Conservation (phyloP, 164 flowering plant species). For the Umbilicus rupestris region DNA sequence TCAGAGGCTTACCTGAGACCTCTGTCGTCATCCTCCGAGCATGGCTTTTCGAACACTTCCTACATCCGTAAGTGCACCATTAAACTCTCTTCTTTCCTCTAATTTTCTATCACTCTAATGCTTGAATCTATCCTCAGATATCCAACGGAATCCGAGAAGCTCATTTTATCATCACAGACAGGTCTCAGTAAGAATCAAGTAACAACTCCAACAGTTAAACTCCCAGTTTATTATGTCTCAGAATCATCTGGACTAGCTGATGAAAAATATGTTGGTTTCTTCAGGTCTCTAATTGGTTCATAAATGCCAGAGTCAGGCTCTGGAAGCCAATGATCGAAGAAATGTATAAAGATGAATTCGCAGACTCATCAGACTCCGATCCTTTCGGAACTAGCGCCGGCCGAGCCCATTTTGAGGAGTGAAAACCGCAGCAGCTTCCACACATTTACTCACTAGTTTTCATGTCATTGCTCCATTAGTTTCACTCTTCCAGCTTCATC, state of each 20-base stretch:
- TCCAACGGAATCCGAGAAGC: slow-evolving; percentile 81
- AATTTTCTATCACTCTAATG: too few species aligned
- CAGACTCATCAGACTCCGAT: slow-evolving; percentile 48
- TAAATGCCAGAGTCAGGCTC: slow-evolving; percentile 75
- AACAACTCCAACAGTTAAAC: slow-evolving; percentile 6
- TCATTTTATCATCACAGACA: slow-evolving; percentile 75
- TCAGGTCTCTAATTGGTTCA: slow-evolving; percentile 90
- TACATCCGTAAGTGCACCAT: slow-evolving; percentile 60
- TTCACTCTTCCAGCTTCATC: too few species aligned
- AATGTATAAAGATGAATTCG: slow-evolving; percentile 77
- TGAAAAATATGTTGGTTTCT: slow-evolving; percentile 13
- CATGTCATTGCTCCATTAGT: too few species aligned
- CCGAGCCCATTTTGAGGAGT: slow-evolving; percentile 25
- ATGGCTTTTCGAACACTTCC: slow-evolving; percentile 93
- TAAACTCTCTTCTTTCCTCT: too few species aligned
- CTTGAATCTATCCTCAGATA: slow-evolving; percentile 31
- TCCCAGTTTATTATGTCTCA: neutral
- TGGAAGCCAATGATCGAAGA: slow-evolving; percentile 97
- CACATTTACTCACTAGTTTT: too few species aligned
- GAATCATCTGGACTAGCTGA: too few species aligned
- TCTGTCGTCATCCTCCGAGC: slow-evolving; percentile 71
- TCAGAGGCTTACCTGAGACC: slow-evolving; percentile 82
- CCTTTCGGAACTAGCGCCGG: slow-evolving; percentile 21
- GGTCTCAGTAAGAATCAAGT: slow-evolving; percentile 84
- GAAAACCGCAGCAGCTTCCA: neutral